These are phyloP conservation scores for Euptelea pleiosperma DNA, from an alignment of 164 flowering plant species.

Conservation along the genomic window DNA sequence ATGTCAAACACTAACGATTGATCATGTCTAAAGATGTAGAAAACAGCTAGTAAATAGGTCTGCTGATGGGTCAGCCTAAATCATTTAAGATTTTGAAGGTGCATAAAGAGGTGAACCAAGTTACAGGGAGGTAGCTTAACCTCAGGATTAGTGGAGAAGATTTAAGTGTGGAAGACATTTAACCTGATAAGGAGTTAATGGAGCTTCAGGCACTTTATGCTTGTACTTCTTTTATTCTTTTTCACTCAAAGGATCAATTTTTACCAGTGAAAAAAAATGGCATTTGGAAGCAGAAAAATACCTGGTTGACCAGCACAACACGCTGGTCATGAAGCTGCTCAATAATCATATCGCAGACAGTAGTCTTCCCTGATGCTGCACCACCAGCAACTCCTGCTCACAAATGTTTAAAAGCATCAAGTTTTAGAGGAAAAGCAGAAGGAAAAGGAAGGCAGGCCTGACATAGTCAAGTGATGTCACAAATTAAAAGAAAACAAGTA, in stretches of 20 bases:
- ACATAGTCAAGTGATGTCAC: not conserved
- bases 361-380: slow-evolving; percentile 94
- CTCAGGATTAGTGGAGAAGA: no score
- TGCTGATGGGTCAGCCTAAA: no score
- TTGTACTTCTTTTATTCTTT: not conserved
- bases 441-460: not conserved
- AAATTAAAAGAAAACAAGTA: not conserved
- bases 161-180: no score
- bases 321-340: slow-evolving; percentile 98
- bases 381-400: slow-evolving; percentile 94
- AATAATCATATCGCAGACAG: slow-evolving; percentile 96
- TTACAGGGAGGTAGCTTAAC: no score
- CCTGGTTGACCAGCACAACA: slow-evolving; percentile 96
- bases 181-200: not conserved
- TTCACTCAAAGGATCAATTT: not conserved
- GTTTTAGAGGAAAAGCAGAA: not conserved
- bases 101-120: no score
- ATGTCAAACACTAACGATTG: no score
- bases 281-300: slow-evolving; percentile 21
- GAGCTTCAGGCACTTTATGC: not conserved
- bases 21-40: no score
- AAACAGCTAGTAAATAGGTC: no score
- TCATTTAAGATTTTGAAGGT: no score
- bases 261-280: not conserved
- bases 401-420: slow-evolving; percentile 1